Percentiles rank a stretch among this genome's conserved stretches.
phyloP scores from a whole-genome alignment of 2,329 filamentous ascomycete species.

The Alternaria solani region DNA sequence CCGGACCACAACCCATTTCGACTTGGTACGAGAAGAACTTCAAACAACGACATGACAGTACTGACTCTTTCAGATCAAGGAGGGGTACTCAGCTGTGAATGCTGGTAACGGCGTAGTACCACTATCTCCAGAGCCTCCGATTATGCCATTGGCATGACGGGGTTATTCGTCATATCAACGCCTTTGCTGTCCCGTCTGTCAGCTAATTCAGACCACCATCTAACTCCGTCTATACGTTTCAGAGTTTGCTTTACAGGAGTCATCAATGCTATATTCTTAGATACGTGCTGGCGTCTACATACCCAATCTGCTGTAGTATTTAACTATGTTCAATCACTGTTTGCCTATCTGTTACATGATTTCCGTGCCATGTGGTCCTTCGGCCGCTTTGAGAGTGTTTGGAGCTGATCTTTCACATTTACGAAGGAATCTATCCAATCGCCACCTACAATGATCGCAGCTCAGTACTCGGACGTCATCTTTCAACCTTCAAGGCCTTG shows the following conservation, averaged over 20 bases:
- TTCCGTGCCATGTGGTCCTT: not conserved
- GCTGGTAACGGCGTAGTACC: conserved; percentile 35
- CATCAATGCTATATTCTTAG: not conserved
- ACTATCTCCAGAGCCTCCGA: conserved; percentile 29
- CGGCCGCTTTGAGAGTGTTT: not conserved
- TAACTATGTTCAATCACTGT: not conserved
- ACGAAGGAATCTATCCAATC: not conserved
- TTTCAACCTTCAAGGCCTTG: not conserved
- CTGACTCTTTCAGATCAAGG: conserved; percentile 37
- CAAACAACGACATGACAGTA: not conserved
- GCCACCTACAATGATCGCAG: not conserved
- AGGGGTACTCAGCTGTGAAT: conserved; percentile 37
- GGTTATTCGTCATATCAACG: not conserved
- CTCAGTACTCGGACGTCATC: not conserved
- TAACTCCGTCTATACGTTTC: not conserved
- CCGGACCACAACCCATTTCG: conserved; percentile 40
- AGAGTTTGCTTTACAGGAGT: not conserved
- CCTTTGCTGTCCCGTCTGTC: not conserved
- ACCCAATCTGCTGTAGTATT: not conserved
- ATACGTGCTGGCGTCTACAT: not conserved
- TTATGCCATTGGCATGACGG: conserved; percentile 25
- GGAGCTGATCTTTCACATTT: not conserved
- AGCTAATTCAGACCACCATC: not conserved
- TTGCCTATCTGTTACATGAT: not conserved
- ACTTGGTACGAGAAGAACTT: conserved; percentile 26